Conservation (phyloP, 306 rosid species). For the Medicago ruthenica region DNA sequence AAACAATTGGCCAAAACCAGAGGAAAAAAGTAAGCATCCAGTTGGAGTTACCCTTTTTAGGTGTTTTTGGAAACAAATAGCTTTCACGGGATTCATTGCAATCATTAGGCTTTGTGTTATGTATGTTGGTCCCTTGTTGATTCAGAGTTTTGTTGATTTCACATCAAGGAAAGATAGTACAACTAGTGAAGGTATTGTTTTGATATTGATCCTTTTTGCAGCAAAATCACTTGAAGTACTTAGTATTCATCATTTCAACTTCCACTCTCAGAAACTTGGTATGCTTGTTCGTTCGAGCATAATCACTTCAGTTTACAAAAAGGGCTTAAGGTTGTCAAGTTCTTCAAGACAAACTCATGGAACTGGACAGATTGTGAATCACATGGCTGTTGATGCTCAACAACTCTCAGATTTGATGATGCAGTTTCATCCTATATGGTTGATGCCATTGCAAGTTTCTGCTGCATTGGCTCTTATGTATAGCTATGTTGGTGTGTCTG, state of each 20-base stretch:
- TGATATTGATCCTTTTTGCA: slow-evolving; percentile 57
- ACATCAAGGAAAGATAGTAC: slow-evolving; percentile 63
- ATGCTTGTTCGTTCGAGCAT: slow-evolving; percentile 79
- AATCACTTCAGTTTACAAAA: slow-evolving; percentile 71
- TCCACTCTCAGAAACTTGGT: slow-evolving; percentile 73
- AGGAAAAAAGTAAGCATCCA: slow-evolving; percentile 67
- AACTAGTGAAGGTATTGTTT: slow-evolving; percentile 63
- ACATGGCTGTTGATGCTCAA: slow-evolving; percentile 92
- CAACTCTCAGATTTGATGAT: slow-evolving; percentile 80
- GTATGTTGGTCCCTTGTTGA: slow-evolving; percentile 78
- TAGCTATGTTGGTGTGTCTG: slow-evolving; percentile 57
- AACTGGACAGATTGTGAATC: slow-evolving; percentile 82
- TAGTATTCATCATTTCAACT: slow-evolving; percentile 72
- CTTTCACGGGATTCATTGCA: slow-evolving; percentile 74
- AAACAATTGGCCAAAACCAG: slow-evolving; percentile 74
- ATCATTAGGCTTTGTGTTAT: slow-evolving; percentile 56
- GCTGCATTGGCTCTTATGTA: slow-evolving; percentile 68
- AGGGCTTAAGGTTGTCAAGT: slow-evolving; percentile 72
- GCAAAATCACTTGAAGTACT: slow-evolving; percentile 76
- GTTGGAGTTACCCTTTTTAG: slow-evolving; percentile 68
- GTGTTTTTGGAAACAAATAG: slow-evolving; percentile 74
- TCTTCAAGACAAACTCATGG: slow-evolving; percentile 83
- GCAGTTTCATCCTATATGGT: slow-evolving; percentile 78
- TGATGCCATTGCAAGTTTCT: slow-evolving; percentile 75
- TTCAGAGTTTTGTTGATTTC: slow-evolving; percentile 70